Conservation (phyloP, 257 asterid species). For the Apocynum venetum region DNA sequence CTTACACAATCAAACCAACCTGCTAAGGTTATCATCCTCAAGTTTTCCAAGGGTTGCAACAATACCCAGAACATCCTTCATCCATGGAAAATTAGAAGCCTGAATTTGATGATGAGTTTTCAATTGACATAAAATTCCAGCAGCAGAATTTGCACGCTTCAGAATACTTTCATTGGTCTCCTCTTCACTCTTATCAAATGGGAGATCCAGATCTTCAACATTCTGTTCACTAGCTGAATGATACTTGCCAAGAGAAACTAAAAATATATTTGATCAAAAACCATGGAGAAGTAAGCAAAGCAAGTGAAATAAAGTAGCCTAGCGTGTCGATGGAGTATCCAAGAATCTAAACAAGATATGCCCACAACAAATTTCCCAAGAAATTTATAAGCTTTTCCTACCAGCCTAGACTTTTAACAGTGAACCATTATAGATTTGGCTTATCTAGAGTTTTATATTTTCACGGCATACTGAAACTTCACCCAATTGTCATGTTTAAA, state of each 20-base stretch:
- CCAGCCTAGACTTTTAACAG: not conserved
- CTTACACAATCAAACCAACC: slow-evolving; percentile 41
- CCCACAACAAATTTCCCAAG: not conserved
- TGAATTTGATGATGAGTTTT: slow-evolving; percentile 39
- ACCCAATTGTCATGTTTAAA: not conserved
- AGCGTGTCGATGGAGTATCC: not conserved
- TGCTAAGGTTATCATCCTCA: slow-evolving; percentile 64
- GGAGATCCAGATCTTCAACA: slow-evolving; percentile 27
- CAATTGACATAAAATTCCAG: slow-evolving; percentile 48
- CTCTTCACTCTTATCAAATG: slow-evolving; percentile 34
- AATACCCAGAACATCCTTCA: slow-evolving; percentile 63
- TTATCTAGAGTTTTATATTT: not conserved
- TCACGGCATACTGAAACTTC: not conserved
- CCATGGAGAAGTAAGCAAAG: slow-evolving; percentile 6
- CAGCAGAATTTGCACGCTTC: slow-evolving; percentile 56
- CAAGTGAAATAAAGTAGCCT: not conserved
- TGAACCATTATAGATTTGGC: not conserved
- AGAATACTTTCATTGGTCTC: slow-evolving; percentile 43
- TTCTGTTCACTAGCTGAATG: slow-evolving; percentile 27
- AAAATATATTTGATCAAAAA: slow-evolving; percentile 15
- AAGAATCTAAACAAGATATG: not conserved
- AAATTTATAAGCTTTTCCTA: not conserved
- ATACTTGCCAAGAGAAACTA: slow-evolving; percentile 63
- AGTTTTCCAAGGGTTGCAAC: slow-evolving; percentile 74
- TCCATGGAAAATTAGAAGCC: slow-evolving; percentile 35